A percentile compares a stretch with the other conserved stretches of the same genome.
These are phyloP conservation scores for Candida silvicultrix DNA, from an alignment of 805 yeast species.

Conservation along the genomic window DNA sequence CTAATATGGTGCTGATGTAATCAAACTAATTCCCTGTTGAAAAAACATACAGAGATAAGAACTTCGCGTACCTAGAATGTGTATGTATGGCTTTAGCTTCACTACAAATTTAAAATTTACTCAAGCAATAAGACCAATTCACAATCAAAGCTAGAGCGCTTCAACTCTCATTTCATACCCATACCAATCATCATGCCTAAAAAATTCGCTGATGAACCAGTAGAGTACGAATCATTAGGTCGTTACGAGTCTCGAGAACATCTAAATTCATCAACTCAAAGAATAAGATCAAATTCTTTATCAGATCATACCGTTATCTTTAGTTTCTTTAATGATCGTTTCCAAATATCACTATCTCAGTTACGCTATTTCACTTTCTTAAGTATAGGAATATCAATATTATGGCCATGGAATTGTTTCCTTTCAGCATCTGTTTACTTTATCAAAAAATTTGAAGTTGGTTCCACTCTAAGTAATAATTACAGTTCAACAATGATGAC, in stretches of 20 bases:
- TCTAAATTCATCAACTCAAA: neutral
- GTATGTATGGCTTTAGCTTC: too few species aligned
- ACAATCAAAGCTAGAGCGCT: too few species aligned
- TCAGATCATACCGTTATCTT: neutral
- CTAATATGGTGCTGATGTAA: too few species aligned
- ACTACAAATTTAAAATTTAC: too few species aligned
- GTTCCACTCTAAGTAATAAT: constrained; percentile 44
- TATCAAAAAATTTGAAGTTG: constrained; percentile 40
- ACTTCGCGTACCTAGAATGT: too few species aligned
- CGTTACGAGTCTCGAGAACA: neutral
- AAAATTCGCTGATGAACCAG: neutral
- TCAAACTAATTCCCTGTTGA: too few species aligned
- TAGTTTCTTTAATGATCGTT: neutral
- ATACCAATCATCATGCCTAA: neutral
- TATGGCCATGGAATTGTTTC: constrained; percentile 98
- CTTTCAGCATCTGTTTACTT: constrained; percentile 83
- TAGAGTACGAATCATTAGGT: neutral
- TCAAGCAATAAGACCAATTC: too few species aligned
- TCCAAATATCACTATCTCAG: constrained; percentile 11
- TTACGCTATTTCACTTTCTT: constrained; percentile 51
- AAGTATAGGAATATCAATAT: constrained; percentile 65
- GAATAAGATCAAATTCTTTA: neutral
- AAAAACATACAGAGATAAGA: too few species aligned
- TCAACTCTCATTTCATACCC: too few species aligned
- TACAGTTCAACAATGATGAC: constrained; percentile 88